Base-by-base conservation (phyloP, 352 stramenopile genomes). In the Peronospora farinosa region DNA sequence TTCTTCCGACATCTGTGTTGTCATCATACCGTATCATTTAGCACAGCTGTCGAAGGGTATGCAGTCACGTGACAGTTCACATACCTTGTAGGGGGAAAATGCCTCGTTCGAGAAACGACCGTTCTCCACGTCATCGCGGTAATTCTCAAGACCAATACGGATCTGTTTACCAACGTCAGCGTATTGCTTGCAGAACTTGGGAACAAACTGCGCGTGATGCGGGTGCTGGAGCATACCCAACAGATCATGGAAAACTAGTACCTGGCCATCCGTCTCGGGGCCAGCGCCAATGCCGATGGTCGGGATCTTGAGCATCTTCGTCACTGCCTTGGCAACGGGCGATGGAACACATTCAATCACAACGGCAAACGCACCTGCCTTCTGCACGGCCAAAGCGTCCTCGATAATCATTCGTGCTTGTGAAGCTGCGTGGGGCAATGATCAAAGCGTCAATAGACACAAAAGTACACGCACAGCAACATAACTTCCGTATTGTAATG, bases 171-270 rank as follows among this genome's bases (percentile, higher is more conserved):
- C 95, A 10, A 99, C 88, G 53, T 96, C 82, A 8, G 93, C 93
- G 71, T 98, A 99, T 19, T 88, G 84, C 67, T 99, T 99, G 67
- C 96, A 99, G 63, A 99, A 99, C 56, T 97, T 98, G 8, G 96
- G 96, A 23, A 98, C 92, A 50, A 84, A 75, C 55, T 93, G 79
- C 17, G 92, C 91, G 60, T 99, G 95, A 64, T 99, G 96, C 0
- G 96, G 96, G 67, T 99, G 97, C 57, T 96, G 91, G 16, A 98
- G 77, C 92, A 99, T 98, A 13, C 97, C 96, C 28, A 99, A 67
- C 63, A 99, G 83, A 63, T 99, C 96, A 62, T 99, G 96, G 67
- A 96, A 99, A 5, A 99, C 96, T 15, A 99, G 63, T 16, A 99
- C 82, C 65, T 98, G 95, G 2, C 95, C 95, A 38, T 89, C 96